Conservation (phyloP, 176 grass and related monocot species). For the Avena eriantha region DNA sequence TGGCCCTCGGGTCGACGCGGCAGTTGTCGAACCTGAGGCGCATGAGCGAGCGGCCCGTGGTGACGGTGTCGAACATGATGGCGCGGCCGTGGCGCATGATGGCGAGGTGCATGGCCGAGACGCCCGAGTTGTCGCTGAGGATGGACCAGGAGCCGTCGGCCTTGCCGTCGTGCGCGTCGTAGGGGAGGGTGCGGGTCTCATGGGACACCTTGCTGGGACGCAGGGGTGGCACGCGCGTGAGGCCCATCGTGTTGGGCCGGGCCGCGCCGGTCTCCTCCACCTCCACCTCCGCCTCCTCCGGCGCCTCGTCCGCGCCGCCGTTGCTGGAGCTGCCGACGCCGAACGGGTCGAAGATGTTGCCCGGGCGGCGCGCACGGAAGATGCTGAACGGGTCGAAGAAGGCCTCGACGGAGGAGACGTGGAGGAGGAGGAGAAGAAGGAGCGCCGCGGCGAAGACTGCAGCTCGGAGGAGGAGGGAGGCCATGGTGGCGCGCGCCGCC, state of each 20-base stretch:
- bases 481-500: constrained; percentile 41
- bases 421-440: constrained; percentile 36
- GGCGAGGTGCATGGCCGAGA: constrained; percentile 75
- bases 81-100: constrained; percentile 59
- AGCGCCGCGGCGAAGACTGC: constrained; percentile 28
- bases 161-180: not conserved
- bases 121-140: constrained; percentile 59
- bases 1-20: constrained; percentile 49
- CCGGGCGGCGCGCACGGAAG: constrained; percentile 27
- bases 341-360: constrained; percentile 49
- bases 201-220: constrained; percentile 39
- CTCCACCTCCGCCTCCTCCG: constrained; percentile 36
- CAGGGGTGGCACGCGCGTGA: constrained; percentile 24
- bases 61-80: constrained; percentile 69
- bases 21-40: constrained; percentile 52
- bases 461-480: constrained; percentile 33
- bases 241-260: constrained; percentile 42
- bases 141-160: constrained; percentile 49
- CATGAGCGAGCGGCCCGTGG: constrained; percentile 48
- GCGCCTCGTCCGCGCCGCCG: constrained; percentile 1
- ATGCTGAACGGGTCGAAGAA: constrained; percentile 52
- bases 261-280: constrained; percentile 44
- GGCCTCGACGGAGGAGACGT: constrained; percentile 39
- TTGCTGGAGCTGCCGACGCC: not conserved
- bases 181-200: constrained; percentile 15